Evolutionary conservation across 2,329 filamentous ascomycete species (phyloP), one percentile per base, ranked within the genome.

Genomic region (Thelonectria rubi): DNA sequence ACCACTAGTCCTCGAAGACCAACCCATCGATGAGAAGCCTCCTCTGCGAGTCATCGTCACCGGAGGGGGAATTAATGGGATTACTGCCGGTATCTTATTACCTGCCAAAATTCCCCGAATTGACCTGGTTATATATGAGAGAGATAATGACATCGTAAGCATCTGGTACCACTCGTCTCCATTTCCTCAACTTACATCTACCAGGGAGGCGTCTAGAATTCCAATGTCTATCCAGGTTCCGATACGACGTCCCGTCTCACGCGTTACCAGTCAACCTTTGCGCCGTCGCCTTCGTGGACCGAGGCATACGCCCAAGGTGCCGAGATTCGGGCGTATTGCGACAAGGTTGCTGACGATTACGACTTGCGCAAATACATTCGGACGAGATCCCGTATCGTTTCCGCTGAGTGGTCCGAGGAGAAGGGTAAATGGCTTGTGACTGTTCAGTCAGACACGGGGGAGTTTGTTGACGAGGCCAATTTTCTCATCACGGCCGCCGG

Each of bases 401-500:
- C 48, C 8, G 55, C 55, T 5, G 40, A 52, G 11, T 52, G 55
- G 55, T 52, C 48, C 1, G 48, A 58, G 17, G 55, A 52, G 14
- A 52, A 52, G 15, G 48, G 55, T 1, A 52, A 52, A 21, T 58
- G 55, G 48, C 48, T 40, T 17, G 43, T 58, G 4, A 52, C n/a
- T 10, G 42, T 58, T 7, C 20, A 47, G 8, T 40, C 48, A 18
- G 10, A 21, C 21, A 15, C 45, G 1, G 48, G 47, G 11, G 40
- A 51, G 18, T 46, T 51, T 17, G 24, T 52, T 8, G 55, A 57
- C 11, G 55, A 58, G 20, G 55, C 55, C 20, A 52, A 58, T 37
- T 58, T 58, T 11, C 48, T 58, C 20, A 30, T 58, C 1, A 32
- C 48, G 5, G 40, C 48, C 2, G 47, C 40, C 3, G 55, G 55